Conservation (phyloP, 1,284 basidiomycete genomes). For the Naganishia albida region DNA sequence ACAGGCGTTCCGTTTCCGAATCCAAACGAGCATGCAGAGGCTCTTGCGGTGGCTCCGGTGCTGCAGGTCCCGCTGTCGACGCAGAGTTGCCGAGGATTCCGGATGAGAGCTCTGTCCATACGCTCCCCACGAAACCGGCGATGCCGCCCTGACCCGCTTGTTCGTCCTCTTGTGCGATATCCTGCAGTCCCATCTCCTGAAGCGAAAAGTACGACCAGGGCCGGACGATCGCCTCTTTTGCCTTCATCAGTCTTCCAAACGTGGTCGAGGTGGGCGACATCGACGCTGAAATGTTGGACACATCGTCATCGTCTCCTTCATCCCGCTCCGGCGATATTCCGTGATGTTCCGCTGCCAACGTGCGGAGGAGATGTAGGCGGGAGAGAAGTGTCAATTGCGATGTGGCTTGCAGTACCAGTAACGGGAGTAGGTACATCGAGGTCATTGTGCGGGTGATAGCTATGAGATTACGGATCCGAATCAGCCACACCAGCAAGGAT, state of each 20-base stretch:
- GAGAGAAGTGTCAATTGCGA: constrained; percentile 52
- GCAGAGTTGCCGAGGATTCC: not conserved
- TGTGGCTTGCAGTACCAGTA: constrained; percentile 50
- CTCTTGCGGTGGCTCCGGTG: not conserved
- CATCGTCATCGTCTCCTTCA: constrained; percentile 25
- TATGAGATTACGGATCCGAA: constrained; percentile 21
- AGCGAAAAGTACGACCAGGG: constrained; percentile 35
- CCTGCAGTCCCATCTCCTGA: constrained; percentile 30
- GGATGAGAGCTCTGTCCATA: constrained; percentile 18
- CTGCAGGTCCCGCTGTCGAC: not conserved
- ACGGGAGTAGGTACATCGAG: constrained; percentile 51
- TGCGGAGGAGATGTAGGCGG: constrained; percentile 45
- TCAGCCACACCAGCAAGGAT: not conserved
- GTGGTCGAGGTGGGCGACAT: not conserved
- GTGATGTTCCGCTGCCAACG: constrained; percentile 18
- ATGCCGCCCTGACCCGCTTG: not conserved
- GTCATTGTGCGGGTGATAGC: constrained; percentile 50
- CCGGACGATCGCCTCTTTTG: constrained; percentile 16
- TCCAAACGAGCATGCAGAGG: constrained; percentile 29
- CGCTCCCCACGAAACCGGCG: constrained; percentile 11
- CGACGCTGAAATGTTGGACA: constrained; percentile 6
- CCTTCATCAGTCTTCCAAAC: not conserved
- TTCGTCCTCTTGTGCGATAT: constrained; percentile 2
- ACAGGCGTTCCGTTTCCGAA: constrained; percentile 48
- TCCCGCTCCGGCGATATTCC: constrained; percentile 1